Conservation (phyloP, 2,329 filamentous ascomycete species). For the Diaporthe australafricana region DNA sequence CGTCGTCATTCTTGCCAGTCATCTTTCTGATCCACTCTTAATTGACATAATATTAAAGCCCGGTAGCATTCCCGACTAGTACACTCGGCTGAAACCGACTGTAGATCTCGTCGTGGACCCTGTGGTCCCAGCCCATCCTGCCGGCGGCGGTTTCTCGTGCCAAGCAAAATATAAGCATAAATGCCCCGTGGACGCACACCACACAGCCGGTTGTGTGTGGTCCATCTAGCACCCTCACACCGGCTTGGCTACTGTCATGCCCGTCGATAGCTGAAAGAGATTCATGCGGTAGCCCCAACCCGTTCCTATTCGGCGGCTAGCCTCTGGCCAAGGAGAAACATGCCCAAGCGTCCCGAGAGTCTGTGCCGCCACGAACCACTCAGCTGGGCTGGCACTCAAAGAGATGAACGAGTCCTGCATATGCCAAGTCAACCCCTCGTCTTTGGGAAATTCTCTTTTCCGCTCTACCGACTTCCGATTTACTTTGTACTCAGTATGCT, state of each 20-base stretch:
- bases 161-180: neutral
- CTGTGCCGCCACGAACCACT: neutral
- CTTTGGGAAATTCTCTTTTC: neutral
- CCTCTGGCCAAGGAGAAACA: neutral
- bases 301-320: constrained; percentile 5
- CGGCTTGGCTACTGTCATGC: neutral
- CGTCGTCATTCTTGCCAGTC: neutral
- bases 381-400: neutral
- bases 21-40: neutral
- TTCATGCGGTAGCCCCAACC: neutral
- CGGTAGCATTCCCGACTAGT: neutral
- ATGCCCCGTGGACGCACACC: neutral
- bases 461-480: neutral
- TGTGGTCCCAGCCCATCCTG: neutral
- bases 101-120: constrained; percentile 2
- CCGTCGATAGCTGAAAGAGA: neutral
- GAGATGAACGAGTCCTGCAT: neutral
- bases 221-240: neutral
- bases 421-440: neutral
- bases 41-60: neutral
- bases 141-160: neutral
- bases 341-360: constrained; percentile 14
- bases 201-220: neutral
- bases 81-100: constrained; percentile 3
- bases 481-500: neutral